Base-by-base conservation (phyloP, 2,329 filamentous ascomycete genomes). In the Mariannaea sp. region DNA sequence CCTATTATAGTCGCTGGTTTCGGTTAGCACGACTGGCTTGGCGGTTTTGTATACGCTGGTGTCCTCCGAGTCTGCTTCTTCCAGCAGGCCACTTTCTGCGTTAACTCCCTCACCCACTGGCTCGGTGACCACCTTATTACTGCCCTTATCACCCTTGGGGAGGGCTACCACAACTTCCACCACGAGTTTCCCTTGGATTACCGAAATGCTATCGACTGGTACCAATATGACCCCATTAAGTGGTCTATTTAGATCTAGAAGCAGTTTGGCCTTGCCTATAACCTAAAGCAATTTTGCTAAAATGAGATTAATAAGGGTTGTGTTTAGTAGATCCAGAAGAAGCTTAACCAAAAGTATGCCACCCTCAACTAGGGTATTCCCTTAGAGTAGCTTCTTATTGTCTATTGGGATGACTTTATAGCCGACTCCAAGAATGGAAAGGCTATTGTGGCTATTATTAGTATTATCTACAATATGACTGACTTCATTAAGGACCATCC, bases 151-250 rank as follows among this genome's bases (percentile, higher is more conserved):
- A 95, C 90, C 39, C 86, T 95, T 16, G 90, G 90, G 43, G 90
- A 92, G 75, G 90, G 90, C 29, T 95, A 95, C 78, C 90, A 95
- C 82, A 95, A 95, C 82, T 95, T 95, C 82, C 90, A 95, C 77
- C 90, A 95, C 81, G 90, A 95, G 74, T 95, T 95, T 76, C 90
- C 90, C 50, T 93, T 89, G 9, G 90, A 95, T 74, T 95, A 94
- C 83, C 89, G 90, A 70, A 95, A 95, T 71, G 90, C 90, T 57
- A 93, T 94, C 65, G 81, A 91, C 74, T 95, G 90, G 90, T 88
- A 86, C 77, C 90, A 94, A 69, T 95, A 94, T 69, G 90, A 95
- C 73, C 90, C 90, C 42, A 95, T 90, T 73, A 95, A 95, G 79
- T 94, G 90, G 90, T 82, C 77, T 70, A 95, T 95, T 78, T 90